A percentile compares a stretch with the other conserved stretches of the same genome.
Evolutionary conservation across 23 red algal species (phyloP).

Genomic region (Rhodosorus marinus): DNA sequence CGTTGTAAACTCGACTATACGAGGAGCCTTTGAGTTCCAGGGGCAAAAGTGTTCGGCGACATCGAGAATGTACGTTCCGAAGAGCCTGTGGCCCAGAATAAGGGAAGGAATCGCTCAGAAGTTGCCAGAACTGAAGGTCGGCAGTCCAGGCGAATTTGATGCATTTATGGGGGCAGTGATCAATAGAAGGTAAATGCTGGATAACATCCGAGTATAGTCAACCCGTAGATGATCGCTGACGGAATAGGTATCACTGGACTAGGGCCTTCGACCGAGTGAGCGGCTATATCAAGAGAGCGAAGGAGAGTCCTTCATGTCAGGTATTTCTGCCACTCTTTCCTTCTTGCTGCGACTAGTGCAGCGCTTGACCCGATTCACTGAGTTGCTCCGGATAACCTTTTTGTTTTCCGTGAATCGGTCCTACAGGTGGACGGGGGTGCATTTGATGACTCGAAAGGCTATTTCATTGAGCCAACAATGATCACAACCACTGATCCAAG

Average conservation of each 20-base stretch:
- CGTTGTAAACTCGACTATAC: conserved; percentile 22
- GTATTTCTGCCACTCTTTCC: too few relatives aligned
- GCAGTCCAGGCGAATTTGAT: conserved; percentile 10
- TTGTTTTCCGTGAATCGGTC: too few relatives aligned
- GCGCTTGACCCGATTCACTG: too few relatives aligned
- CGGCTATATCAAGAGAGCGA: conserved; percentile 15
- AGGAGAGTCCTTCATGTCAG: too few relatives aligned
- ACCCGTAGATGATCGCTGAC: too few relatives aligned
- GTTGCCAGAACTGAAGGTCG: conserved; percentile 6
- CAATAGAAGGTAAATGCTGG: too few relatives aligned
- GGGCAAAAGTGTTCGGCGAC: conserved; percentile 56
- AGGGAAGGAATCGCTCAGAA: conserved; percentile 7
- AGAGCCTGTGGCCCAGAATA: conserved; percentile 23
- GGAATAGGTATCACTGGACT: too few relatives aligned
- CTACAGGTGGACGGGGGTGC: too few relatives aligned
- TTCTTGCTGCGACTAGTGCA: too few relatives aligned
- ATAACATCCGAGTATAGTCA: too few relatives aligned
- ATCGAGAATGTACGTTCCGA: conserved; percentile 27
- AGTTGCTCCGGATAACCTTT: too few relatives aligned
- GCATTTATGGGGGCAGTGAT: conserved; percentile 40
- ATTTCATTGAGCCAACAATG: conserved; percentile 34
- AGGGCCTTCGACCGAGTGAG: conserved; percentile 19
- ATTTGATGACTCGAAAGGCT: conserved; percentile 7
- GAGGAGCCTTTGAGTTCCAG: conserved; percentile 28
- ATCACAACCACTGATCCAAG: conserved; percentile 19